Percentiles rank a stretch among this genome's conserved stretches.
Conservation (phyloP, 257 asterid species). For the Solanum tacnaense region DNA sequence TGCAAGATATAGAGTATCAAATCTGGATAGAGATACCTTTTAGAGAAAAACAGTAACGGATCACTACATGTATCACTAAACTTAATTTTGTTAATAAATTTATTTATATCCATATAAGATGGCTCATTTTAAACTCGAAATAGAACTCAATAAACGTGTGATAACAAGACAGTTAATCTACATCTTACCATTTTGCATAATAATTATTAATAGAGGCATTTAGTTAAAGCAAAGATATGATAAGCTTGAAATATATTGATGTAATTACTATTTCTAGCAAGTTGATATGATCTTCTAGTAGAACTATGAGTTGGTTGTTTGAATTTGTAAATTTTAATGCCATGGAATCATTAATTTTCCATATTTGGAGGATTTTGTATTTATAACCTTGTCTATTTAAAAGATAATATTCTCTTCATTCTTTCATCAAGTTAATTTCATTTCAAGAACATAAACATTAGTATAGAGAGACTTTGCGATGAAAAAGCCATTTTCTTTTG, state of each 20-base stretch:
- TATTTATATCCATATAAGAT: neutral
- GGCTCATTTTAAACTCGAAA: neutral
- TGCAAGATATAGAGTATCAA: neutral
- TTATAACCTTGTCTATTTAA: neutral
- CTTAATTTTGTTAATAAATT: neutral
- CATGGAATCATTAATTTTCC: neutral
- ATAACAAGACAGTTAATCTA: neutral
- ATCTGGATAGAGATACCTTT: neutral
- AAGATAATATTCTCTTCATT: neutral
- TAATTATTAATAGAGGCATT: neutral
- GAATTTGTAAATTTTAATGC: neutral
- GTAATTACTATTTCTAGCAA: neutral
- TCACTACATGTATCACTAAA: neutral
- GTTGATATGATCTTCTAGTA: neutral
- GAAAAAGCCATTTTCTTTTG: conserved; percentile 26
- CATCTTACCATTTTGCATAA: neutral
- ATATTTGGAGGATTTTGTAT: neutral
- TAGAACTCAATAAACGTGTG: neutral
- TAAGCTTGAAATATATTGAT: neutral
- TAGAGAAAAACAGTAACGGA: neutral
- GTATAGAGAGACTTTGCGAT: neutral
- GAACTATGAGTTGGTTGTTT: neutral
- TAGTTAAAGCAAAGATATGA: neutral
- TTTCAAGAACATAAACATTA: neutral
- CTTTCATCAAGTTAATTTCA: neutral